Evolutionary conservation across 2,329 filamentous ascomycete genomes (phyloP).

Genomic region (Fusarium newnesense): DNA sequence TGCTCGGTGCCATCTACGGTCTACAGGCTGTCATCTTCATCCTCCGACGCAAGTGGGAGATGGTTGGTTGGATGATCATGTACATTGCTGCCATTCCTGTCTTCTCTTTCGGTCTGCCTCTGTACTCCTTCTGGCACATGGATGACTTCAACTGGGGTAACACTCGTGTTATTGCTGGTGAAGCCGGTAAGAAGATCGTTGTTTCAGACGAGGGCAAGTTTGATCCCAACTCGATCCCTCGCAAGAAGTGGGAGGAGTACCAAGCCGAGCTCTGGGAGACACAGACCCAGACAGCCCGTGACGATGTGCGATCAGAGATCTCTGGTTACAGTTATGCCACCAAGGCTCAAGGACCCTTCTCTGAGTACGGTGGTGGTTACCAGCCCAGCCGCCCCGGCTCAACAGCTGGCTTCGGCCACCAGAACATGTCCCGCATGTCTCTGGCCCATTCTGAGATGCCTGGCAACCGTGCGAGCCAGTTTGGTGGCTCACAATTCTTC

Average conservation of each 20-base stretch:
- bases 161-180: slow-evolving; percentile 95
- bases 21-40: slow-evolving; percentile 98
- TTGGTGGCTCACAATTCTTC: slow-evolving; percentile 68
- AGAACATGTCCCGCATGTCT: slow-evolving; percentile 76
- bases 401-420: slow-evolving; percentile 56
- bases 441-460: slow-evolving; percentile 78
- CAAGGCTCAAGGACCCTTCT: slow-evolving; percentile 73
- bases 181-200: slow-evolving; percentile 90
- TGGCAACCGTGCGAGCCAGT: slow-evolving; percentile 69
- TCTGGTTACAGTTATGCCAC: slow-evolving; percentile 97
- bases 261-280: slow-evolving; percentile 98
- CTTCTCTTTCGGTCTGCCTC: slow-evolving; percentile 87
- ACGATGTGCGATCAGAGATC: slow-evolving; percentile 84
- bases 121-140: slow-evolving; percentile 99
- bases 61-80: slow-evolving; percentile 99
- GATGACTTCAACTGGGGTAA: slow-evolving; percentile 99
- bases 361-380: slow-evolving; percentile 78
- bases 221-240: slow-evolving; percentile 89
- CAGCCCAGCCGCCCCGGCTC: slow-evolving; percentile 68
- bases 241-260: slow-evolving; percentile 99
- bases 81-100: slow-evolving; percentile 92
- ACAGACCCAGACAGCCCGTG: slow-evolving; percentile 85
- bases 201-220: slow-evolving; percentile 98
- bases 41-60: slow-evolving; percentile 96
- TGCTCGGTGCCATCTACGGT: slow-evolving; percentile 96